Evolutionary conservation across 257 asterid genomes (phyloP), one percentile per base, ranked within the genome.

Genomic region (Orobanche coerulescens): DNA sequence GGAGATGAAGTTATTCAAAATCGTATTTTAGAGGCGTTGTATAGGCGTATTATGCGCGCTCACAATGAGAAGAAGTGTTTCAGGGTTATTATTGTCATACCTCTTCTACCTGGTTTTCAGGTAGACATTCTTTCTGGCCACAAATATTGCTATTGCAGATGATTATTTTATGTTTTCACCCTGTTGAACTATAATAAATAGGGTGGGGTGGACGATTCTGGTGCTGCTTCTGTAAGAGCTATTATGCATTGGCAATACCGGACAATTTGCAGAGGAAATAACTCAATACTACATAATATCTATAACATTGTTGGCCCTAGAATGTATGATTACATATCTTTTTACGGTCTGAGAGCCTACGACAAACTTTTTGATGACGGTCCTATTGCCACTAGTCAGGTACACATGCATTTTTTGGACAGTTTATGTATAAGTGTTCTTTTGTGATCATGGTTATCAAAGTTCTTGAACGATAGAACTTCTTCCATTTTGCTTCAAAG

Each of bases 231-330:
- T 70, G 95, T 88, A 65, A 79, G 98, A 74, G 98, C 98, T 67
- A 88, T 91, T 67, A 88, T 91, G 96, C 98, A 85, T 77, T 91
- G 98, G 98, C 95, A 88, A 66, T 88, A 88, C 66, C 83, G 98
- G 70, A 84, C 98, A 68, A 88, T 91, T 65, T 77, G 78, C 76
- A 76, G 95, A 68, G 96, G 96, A 56, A 74, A 71, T 52, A 73
- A 75, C 69, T 91, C 98, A 43, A 91, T 91, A 74, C 63, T 91
- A 76, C 93, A 88, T 71, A 91, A 82, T 66, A 88, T 91, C 15
- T 76, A 56, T 67, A 73, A 78, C 60, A 72, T 78, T 64, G 71
- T 91, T 71, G 98, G 96, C 54, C 81, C 95, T 66, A 76, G 77
- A 78, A 70, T 78, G 84, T 89, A 84, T 9, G 96, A 91, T 36